A percentile compares a stretch with the other conserved stretches of the same genome.
phyloP scores from a whole-genome alignment of 306 rosid genomes.

The Medicago lupulina region DNA sequence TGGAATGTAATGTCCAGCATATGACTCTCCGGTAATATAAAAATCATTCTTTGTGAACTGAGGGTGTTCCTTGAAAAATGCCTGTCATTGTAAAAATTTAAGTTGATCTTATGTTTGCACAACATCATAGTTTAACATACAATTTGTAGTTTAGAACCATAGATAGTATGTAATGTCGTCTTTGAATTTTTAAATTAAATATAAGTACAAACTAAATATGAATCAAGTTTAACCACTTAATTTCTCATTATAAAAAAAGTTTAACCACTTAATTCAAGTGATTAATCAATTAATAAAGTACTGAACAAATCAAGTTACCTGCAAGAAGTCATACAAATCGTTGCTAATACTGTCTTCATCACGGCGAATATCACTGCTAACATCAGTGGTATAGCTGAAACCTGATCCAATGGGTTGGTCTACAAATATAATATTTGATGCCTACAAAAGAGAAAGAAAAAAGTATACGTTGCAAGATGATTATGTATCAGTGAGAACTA shows the following conservation, averaged over 20 bases:
- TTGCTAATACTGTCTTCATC: constrained; percentile 82
- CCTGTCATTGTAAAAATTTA: constrained; percentile 55
- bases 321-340: constrained; percentile 87
- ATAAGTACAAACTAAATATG: too few species aligned
- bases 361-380: constrained; percentile 70
- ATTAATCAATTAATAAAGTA: neutral
- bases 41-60: constrained; percentile 73
- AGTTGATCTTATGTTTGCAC: neutral
- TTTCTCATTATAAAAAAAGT: neutral
- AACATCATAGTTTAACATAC: too few species aligned
- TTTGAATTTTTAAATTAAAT: too few species aligned
- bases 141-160: too few species aligned
- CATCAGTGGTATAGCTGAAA: constrained; percentile 77
- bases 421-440: constrained; percentile 81
- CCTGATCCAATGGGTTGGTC: constrained; percentile 98
- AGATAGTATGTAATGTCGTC: too few species aligned
- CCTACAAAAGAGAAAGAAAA: constrained; percentile 51
- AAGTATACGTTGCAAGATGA: neutral
- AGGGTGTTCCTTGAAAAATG: constrained; percentile 77
- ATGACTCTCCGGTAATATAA: constrained; percentile 92
- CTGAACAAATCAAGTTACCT: constrained; percentile 53
- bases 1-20: constrained; percentile 95
- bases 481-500: neutral
- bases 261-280: neutral
- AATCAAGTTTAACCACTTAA: too few species aligned